These are phyloP conservation scores for Blastobotrys buckinghamii DNA, from an alignment of 1,139 yeast genomes.

Conservation along the genomic window DNA sequence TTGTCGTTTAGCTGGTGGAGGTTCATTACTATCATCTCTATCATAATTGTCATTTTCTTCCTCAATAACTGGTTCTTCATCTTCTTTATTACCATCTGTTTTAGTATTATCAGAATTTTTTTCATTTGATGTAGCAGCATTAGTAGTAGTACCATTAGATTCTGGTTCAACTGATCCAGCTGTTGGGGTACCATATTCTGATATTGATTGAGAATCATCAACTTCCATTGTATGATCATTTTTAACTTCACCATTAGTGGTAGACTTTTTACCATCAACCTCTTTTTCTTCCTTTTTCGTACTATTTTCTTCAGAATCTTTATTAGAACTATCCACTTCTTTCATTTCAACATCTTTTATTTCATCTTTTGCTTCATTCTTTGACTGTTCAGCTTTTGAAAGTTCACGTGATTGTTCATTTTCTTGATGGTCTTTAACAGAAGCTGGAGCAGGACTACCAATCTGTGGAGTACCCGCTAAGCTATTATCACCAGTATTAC, in stretches of 20 bases:
- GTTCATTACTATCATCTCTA: slow-evolving; percentile 13
- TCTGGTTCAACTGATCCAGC: background rate
- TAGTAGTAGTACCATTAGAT: background rate
- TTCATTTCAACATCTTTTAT: background rate
- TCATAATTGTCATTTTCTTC: slow-evolving; percentile 15
- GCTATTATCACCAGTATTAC: slow-evolving; percentile 6
- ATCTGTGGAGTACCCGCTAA: slow-evolving; percentile 6
- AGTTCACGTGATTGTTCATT: background rate
- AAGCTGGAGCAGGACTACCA: background rate
- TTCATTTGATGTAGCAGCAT: background rate
- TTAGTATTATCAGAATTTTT: background rate
- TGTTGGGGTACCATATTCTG: too few species aligned
- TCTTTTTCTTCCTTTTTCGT: background rate
- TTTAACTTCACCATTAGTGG: too few species aligned
- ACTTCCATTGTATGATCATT: too few species aligned
- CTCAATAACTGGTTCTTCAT: slow-evolving; percentile 5
- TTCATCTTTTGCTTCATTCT: background rate
- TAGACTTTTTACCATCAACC: too few species aligned
- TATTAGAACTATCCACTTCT: background rate
- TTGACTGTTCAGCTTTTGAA: background rate
- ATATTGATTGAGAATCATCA: too few species aligned
- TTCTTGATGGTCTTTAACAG: background rate
- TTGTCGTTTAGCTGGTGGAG: slow-evolving; percentile 17
- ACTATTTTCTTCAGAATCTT: background rate
- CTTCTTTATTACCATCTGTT: background rate